Evolutionary conservation across 1,139 yeast genomes (phyloP).

Genomic region (Hyphopichia buzzinii): DNA sequence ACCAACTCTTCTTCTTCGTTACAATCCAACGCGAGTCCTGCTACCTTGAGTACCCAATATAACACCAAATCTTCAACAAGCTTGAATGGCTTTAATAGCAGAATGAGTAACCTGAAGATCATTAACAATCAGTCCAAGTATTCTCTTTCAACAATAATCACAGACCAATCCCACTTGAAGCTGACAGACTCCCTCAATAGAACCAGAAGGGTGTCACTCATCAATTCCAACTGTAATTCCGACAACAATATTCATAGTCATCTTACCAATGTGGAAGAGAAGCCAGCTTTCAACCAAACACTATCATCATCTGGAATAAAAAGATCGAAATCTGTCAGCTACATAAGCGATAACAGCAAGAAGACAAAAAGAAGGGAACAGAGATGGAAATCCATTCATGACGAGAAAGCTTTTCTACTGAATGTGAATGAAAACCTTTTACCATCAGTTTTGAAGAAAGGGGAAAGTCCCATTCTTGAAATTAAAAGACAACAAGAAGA

Average conservation of each 20-base stretch:
- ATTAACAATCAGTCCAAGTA: slow-evolving; percentile 5
- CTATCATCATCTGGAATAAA: slow-evolving; percentile 9
- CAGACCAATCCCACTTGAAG: slow-evolving; percentile 6
- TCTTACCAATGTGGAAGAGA: slow-evolving; percentile 1
- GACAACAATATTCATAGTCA: slow-evolving; percentile 3
- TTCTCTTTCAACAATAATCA: slow-evolving; percentile 8
- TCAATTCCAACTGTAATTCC: slow-evolving; percentile 8
- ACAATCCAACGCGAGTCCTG: neutral
- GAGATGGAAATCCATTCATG: slow-evolving; percentile 30
- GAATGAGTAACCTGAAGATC: neutral
- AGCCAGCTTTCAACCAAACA: neutral
- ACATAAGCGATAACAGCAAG: slow-evolving; percentile 12
- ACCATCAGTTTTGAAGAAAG: slow-evolving; percentile 35
- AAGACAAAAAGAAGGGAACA: slow-evolving; percentile 16
- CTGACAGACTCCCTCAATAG: slow-evolving; percentile 3
- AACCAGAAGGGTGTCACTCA: slow-evolving; percentile 9
- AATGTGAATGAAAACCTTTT: slow-evolving; percentile 32
- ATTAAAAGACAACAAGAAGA: slow-evolving; percentile 23
- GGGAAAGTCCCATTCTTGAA: slow-evolving; percentile 33
- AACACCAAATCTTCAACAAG: neutral
- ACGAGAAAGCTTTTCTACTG: slow-evolving; percentile 30
- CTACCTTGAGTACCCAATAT: neutral
- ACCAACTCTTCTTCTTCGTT: slow-evolving; percentile 4
- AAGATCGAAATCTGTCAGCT: slow-evolving; percentile 28
- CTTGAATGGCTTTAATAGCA: neutral